phyloP scores from a whole-genome alignment of 176 grass and related monocot species.

The Hordeum marinum region DNA sequence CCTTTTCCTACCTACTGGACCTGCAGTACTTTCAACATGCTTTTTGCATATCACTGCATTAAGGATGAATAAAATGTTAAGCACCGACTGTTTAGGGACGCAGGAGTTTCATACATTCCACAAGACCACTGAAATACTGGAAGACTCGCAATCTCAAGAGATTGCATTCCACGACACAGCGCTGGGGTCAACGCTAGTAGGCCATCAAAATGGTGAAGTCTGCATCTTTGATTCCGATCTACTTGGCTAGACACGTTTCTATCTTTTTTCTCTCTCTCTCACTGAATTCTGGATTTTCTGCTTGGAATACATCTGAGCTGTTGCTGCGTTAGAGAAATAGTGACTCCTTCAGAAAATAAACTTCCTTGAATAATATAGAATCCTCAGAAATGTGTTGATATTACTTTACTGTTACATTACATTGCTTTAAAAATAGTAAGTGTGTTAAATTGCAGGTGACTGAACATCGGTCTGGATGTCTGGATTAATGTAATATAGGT shows the following conservation, averaged over 20 bases:
- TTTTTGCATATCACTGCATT: constrained; percentile 64
- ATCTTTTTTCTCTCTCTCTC: background rate
- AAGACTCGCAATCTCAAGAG: constrained; percentile 31
- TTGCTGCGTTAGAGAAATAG: background rate
- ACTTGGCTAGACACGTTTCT: background rate
- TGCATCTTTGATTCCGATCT: background rate
- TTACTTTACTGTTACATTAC: background rate
- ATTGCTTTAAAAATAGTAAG: background rate
- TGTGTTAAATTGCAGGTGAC: background rate
- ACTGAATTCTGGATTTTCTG: background rate
- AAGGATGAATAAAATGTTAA: constrained; percentile 74
- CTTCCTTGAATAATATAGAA: background rate
- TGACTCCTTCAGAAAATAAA: background rate
- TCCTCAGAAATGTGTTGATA: background rate
- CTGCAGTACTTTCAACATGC: constrained; percentile 53
- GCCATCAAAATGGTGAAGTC: constrained; percentile 51
- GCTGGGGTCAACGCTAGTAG: constrained; percentile 23
- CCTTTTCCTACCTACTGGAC: constrained; percentile 61
- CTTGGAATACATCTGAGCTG: background rate
- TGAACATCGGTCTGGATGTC: background rate
- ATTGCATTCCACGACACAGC: constrained; percentile 20
- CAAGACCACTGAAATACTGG: constrained; percentile 40
- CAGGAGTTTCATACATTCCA: constrained; percentile 41
- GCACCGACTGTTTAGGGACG: constrained; percentile 49
- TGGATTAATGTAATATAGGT: background rate